Evolutionary conservation across 805 yeast genomes (phyloP).

Genomic region (Myxozyma neotropica): DNA sequence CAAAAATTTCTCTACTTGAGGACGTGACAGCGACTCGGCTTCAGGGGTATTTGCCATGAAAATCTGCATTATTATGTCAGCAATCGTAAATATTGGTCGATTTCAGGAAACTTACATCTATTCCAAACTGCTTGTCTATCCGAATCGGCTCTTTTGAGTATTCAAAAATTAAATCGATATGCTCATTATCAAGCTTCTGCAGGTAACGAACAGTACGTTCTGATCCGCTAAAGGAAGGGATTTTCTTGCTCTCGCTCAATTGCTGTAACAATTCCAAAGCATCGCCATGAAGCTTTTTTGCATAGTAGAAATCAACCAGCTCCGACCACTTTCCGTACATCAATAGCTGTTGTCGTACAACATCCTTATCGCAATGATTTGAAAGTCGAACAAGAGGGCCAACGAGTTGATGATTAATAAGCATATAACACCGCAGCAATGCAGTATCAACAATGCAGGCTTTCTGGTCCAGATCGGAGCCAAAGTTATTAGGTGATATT

Average conservation of each 20-base stretch:
- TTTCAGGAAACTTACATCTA: conserved; percentile 31
- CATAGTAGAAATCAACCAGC: conserved; percentile 73
- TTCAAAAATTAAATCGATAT: conserved; percentile 59
- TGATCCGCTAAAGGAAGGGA: conserved; percentile 44
- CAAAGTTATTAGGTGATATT: conserved; percentile 35
- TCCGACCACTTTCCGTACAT: conserved; percentile 59
- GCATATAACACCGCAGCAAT: conserved; percentile 70
- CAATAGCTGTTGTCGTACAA: conserved; percentile 59
- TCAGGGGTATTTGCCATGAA: conserved; percentile 68
- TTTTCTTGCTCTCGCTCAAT: conserved; percentile 38
- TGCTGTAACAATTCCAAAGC: conserved; percentile 65
- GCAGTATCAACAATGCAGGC: conserved; percentile 69
- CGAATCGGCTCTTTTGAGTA: conserved; percentile 57
- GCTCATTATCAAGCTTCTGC: conserved; percentile 53
- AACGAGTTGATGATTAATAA: conserved; percentile 69
- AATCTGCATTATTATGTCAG: conserved; percentile 40
- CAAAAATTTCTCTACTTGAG: conserved; percentile 58
- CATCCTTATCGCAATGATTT: conserved; percentile 68
- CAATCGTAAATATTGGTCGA: background rate
- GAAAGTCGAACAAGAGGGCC: conserved; percentile 80
- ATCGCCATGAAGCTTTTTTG: conserved; percentile 61
- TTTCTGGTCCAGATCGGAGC: conserved; percentile 40
- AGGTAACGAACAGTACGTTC: conserved; percentile 57
- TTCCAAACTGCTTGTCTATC: conserved; percentile 46
- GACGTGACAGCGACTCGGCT: conserved; percentile 59